A percentile compares a stretch with the other conserved stretches of the same genome.
Evolutionary conservation across 148 eudicot species (phyloP).

Genomic region (Amaranthus hypochondriacus): DNA sequence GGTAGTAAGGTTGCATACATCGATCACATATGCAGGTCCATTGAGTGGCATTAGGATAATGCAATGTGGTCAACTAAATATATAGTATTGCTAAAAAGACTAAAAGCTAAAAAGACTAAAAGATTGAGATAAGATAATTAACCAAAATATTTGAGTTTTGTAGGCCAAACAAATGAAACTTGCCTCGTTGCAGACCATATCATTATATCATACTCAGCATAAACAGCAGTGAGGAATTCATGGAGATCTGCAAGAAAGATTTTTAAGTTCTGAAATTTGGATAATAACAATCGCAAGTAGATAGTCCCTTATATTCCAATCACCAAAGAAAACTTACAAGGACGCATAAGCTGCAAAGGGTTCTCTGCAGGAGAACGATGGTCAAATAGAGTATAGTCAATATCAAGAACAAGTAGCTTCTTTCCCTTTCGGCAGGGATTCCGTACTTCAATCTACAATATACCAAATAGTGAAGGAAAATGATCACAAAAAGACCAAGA

Average conservation of each 20-base stretch:
- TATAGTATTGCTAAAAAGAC: too few species aligned
- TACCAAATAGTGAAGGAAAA: constrained; percentile 8
- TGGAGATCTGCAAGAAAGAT: constrained; percentile 66
- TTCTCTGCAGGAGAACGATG: constrained; percentile 95
- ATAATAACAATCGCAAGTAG: neutral
- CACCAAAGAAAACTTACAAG: constrained; percentile 51
- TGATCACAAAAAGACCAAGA: constrained; percentile 8
- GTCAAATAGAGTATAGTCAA: constrained; percentile 94
- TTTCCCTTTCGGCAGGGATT: constrained; percentile 94
- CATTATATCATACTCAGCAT: constrained; percentile 95
- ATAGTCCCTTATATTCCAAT: neutral
- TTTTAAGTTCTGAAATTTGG: neutral
- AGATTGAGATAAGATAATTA: too few species aligned
- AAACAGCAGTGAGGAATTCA: constrained; percentile 87
- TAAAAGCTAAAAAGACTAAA: too few species aligned
- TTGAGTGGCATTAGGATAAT: too few species aligned
- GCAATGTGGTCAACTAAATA: too few species aligned
- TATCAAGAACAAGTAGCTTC: constrained; percentile 92
- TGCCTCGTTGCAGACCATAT: constrained; percentile 99
- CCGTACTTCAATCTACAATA: constrained; percentile 59
- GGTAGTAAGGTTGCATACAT: too few species aligned
- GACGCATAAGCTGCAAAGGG: constrained; percentile 91
- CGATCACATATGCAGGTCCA: too few species aligned
- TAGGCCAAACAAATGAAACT: constrained; percentile 5
- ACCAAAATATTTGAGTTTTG: neutral